Percentiles rank a stretch among this genome's conserved stretches.
Conservation (phyloP, 2,329 filamentous ascomycete genomes). For the Aspergillus fructus region DNA sequence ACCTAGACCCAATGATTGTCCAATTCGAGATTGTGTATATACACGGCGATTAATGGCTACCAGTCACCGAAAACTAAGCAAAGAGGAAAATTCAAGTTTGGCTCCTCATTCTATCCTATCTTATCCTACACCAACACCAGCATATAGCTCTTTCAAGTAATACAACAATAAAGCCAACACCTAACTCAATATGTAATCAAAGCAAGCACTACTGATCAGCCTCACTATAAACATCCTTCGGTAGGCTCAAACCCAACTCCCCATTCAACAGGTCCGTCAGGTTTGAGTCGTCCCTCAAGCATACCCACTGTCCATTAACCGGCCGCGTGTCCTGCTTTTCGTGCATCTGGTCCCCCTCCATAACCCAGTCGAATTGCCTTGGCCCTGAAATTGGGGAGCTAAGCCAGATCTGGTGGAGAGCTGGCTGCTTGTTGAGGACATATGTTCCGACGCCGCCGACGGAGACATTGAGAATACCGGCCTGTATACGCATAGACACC, state of each 20-base stretch:
- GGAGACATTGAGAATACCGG: conserved; percentile 78
- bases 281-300: conserved; percentile 76
- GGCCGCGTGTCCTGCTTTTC: conserved; percentile 71
- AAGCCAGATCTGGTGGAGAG: conserved; percentile 97
- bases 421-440: conserved; percentile 97
- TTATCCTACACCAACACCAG: background rate
- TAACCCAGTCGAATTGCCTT: conserved; percentile 90
- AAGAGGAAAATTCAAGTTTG: background rate
- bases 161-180: background rate
- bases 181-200: background rate
- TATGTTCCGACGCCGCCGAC: conserved; percentile 74
- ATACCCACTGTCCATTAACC: conserved; percentile 74
- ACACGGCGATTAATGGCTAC: background rate
- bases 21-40: background rate
- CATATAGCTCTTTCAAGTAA: background rate
- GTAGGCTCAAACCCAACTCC: conserved; percentile 71
- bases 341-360: conserved; percentile 67
- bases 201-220: conserved; percentile 18
- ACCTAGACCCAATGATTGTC: background rate
- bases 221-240: conserved; percentile 37
- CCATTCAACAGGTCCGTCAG: conserved; percentile 70
- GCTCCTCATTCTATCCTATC: background rate
- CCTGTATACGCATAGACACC: conserved; percentile 49
- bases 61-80: background rate
- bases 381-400: conserved; percentile 88